A percentile compares a stretch with the other conserved stretches of the same genome.
phyloP scores from a whole-genome alignment of 1,284 basidiomycete species.

The Gymnopus androsaceus region DNA sequence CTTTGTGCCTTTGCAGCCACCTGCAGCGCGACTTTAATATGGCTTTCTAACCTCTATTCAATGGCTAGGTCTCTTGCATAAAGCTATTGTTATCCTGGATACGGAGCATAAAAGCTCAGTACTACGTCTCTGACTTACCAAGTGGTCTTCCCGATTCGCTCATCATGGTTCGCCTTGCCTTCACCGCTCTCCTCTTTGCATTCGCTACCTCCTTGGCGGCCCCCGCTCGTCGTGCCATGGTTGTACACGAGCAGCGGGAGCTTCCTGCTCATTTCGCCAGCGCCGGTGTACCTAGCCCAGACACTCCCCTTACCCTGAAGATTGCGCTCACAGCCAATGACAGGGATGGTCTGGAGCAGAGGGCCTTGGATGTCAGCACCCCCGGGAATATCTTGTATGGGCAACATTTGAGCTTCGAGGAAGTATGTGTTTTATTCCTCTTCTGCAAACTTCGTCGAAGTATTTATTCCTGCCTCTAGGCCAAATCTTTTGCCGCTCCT shows the following conservation, averaged over 20 bases:
- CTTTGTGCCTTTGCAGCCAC: too few relatives aligned
- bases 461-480: conserved; percentile 24
- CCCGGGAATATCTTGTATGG: conserved; percentile 31
- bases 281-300: conserved; percentile 12
- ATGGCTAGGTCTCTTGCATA: too few relatives aligned
- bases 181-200: conserved; percentile 1
- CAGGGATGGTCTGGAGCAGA: conserved; percentile 36
- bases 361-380: conserved; percentile 33
- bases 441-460: not conserved
- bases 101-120: conserved; percentile 4
- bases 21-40: too few relatives aligned
- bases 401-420: conserved; percentile 31
- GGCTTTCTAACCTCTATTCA: too few relatives aligned
- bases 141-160: conserved; percentile 1
- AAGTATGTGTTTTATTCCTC: conserved; percentile 23
- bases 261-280: conserved; percentile 14
- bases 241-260: conserved; percentile 12
- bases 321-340: conserved; percentile 23
- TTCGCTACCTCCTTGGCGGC: not conserved
- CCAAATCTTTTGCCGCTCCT: conserved; percentile 40
- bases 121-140: not conserved
- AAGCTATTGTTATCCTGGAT: too few relatives aligned
- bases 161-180: conserved; percentile 15
- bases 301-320: conserved; percentile 14
- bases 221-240: conserved; percentile 13